Base-by-base conservation (phyloP, 2,329 filamentous ascomycete genomes). In the Fusarium euwallaceae region DNA sequence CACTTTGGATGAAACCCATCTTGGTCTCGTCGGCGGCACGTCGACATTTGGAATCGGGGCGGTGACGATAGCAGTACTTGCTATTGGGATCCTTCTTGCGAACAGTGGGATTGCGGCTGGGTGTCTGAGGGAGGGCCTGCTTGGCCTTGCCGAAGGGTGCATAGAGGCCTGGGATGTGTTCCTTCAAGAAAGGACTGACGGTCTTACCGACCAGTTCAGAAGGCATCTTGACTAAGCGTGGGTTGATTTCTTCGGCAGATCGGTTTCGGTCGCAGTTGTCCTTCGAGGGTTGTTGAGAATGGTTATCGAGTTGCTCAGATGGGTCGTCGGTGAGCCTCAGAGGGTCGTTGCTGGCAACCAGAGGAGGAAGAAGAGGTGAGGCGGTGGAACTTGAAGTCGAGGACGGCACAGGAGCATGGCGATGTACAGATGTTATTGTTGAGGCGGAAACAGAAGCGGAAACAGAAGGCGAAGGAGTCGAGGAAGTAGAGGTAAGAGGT, bases 61-160 rank as follows among this genome's bases (percentile, higher is more conserved):
- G 90, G 83, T 99, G 97, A 66, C 97, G 92, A 83, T 99, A 99
- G 85, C 97, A 99, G 85, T 93, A 98, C 82, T 94, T 97, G 77
- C 95, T 97, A 82, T 95, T 97, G 39, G 88, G 89, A 72, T 91
- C 89, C 78, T 83, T 86, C 55, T 86, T 84, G 53, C 80, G 84
- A 59, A 71, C 81, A 81, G 72, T 65, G 20, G 76, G 61, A 45
- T 66, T 64, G n/a, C 75, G 43, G 37, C 43, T 68, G 29, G 71
- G 63, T 36, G 66, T 68, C 48, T 70, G 22, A 61, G 71, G 66
- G 60, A 74, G 69, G 10, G 69, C 58, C 10, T 78, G 83, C 68
- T 87, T 86, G 9, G 85, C 84, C 76, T 91, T 91, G 70, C 93
- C 92, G 66, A 95, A 86, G 17, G 94, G 94, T 37, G 95, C 94